Conservation (phyloP, 2,329 filamentous ascomycete genomes). For the Sclerotinia minor region DNA sequence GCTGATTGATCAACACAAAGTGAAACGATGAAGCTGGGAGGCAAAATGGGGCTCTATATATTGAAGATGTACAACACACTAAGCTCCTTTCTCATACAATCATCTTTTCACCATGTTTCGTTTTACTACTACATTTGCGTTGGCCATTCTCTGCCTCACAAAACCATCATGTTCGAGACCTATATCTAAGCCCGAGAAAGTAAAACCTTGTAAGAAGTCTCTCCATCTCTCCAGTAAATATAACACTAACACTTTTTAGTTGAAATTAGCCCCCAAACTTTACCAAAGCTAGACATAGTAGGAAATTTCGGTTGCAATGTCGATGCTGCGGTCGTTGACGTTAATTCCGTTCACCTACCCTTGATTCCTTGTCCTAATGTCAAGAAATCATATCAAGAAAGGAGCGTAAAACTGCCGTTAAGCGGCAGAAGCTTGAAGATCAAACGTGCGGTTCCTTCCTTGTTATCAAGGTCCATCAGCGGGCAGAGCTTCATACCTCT, state of each 20-base stretch:
- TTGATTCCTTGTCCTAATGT: background rate
- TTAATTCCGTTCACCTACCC: background rate
- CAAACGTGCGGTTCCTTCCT: background rate
- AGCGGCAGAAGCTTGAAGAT: too few relatives aligned
- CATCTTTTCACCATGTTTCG: background rate
- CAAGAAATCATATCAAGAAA: background rate
- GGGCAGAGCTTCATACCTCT: background rate
- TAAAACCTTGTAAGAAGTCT: background rate
- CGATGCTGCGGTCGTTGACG: background rate
- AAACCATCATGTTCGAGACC: slow-evolving; percentile 10
- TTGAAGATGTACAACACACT: background rate
- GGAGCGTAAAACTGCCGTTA: background rate
- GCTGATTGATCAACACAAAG: slow-evolving; percentile 7
- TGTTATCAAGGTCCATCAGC: background rate
- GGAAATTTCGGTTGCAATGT: background rate
- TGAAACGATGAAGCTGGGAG: slow-evolving; percentile 8
- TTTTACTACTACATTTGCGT: background rate
- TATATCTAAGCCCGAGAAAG: background rate
- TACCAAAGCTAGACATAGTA: background rate
- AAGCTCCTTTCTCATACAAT: background rate
- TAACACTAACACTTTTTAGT: background rate
- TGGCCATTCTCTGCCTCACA: slow-evolving; percentile 7
- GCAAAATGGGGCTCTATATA: background rate
- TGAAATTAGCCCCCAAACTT: background rate
- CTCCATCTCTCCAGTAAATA: background rate